Evolutionary conservation across 768 basidiomycete species (phyloP), one percentile per base, ranked within the genome.

Genomic region (Dictyophora rubrovolvata): DNA sequence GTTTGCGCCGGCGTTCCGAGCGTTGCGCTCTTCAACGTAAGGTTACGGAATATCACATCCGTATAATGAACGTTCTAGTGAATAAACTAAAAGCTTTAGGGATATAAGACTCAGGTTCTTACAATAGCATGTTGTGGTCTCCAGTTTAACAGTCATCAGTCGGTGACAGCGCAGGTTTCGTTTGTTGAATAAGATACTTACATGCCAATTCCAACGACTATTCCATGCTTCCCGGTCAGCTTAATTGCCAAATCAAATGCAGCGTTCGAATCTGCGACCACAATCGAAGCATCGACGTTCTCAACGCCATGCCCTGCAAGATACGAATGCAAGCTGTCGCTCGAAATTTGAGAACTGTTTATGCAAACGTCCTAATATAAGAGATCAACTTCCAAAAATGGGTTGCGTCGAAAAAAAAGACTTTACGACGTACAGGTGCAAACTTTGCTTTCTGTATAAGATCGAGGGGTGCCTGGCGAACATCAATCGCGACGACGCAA

Each of bases 141-240:
- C 16, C 14, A 54, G 2, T 1, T 28, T 2, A 28, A n/a, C n/a
- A 28, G 28, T 28, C 28, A 7, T 28, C 7, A 28, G 28, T 28
- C 28, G 7, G 28, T 28, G 28, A 28, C 7, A n/a, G n/a, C n/a
- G n/a, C n/a, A n/a, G n/a, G n/a, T n/a, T n/a, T n/a, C n/a, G 7
- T 28, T 28, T 28, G 2, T 7, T 28, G 28, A 28, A n/a, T n/a
- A n/a, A 28, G 28, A 28, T 36, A 17, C 55, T 56, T 48, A 56
- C 55, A 46, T 21, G 21, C 55, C 55, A 20, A 56, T 22, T 17
- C 20, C 42, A 10, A 56, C 55, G 6, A 56, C 21, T 18, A 35
- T 56, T 18, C 55, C 55, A 48, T 56, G 55, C 42, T 56, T 56
- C 21, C 55, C 36, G 21, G 55, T 56, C 55, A 56, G 20, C 17